A percentile compares a stretch with the other conserved stretches of the same genome.
phyloP scores from a whole-genome alignment of 345 rosid species.

The Rhodomyrtus tomentosa region DNA sequence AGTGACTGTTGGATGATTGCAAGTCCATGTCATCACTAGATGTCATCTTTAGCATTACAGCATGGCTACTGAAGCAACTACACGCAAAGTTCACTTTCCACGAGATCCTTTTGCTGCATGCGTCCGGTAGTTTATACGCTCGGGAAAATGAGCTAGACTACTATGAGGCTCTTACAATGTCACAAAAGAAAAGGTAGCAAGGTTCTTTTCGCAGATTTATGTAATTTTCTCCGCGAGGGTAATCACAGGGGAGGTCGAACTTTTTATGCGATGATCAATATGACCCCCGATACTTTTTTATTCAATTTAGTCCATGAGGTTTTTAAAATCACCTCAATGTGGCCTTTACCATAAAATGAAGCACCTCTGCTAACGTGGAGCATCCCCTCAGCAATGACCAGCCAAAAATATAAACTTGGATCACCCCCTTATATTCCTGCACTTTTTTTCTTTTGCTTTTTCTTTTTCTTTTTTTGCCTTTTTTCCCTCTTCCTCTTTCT shows the following conservation, averaged over 20 bases:
- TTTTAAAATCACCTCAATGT: neutral
- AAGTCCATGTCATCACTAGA: neutral
- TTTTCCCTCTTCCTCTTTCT: neutral
- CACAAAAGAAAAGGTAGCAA: neutral
- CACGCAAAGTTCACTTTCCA: neutral
- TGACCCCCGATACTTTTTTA: neutral
- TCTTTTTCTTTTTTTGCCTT: rapidly evolving
- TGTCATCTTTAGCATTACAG: neutral
- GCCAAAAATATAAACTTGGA: neutral
- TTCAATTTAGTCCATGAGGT: neutral
- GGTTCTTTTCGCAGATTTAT: neutral
- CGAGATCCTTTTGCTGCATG: neutral
- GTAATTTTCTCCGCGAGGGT: neutral
- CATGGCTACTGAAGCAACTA: neutral
- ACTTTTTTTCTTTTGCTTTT: too few species aligned
- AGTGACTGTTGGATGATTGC: neutral
- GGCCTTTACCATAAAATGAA: neutral
- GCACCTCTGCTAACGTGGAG: neutral
- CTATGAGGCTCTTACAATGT: neutral
- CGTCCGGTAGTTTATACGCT: neutral
- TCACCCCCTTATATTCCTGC: neutral
- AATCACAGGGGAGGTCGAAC: neutral
- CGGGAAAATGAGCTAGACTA: neutral
- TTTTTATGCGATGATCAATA: neutral
- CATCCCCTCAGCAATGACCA: neutral